Conservation (phyloP, 805 yeast genomes). For the Geotrichum ghanense region DNA sequence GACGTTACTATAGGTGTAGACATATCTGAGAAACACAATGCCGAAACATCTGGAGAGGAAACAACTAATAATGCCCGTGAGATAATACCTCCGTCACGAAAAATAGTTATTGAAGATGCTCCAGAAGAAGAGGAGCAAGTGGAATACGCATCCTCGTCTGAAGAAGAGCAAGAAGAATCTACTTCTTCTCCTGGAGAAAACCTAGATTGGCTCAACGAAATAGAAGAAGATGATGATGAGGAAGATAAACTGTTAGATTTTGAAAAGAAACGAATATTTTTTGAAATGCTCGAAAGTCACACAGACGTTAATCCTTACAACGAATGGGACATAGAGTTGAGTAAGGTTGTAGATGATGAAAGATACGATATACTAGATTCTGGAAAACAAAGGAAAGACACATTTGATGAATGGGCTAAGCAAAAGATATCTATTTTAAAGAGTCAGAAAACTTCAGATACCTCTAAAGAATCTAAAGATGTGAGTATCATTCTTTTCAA, state of each 20-base stretch:
- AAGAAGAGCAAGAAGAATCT: conserved; percentile 8
- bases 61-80: neutral
- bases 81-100: conserved; percentile 5
- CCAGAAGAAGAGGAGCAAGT: conserved; percentile 8
- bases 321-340: conserved; percentile 37
- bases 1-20: conserved; percentile 4
- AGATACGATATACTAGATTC: conserved; percentile 28
- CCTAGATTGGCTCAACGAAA: conserved; percentile 7
- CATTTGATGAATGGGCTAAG: conserved; percentile 37
- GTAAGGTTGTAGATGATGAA: conserved; percentile 32
- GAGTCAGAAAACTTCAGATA: conserved; percentile 3
- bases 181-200: conserved; percentile 2
- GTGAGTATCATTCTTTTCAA: conserved; percentile 3
- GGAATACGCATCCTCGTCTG: conserved; percentile 12
- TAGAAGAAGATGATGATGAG: conserved; percentile 16
- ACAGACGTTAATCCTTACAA: conserved; percentile 32
- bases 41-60: conserved; percentile 2
- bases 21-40: neutral
- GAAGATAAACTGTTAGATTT: conserved; percentile 6
- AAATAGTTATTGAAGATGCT: conserved; percentile 1
- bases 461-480: conserved; percentile 5
- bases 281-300: conserved; percentile 25
- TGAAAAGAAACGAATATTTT: conserved; percentile 19
- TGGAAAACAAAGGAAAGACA: conserved; percentile 26
- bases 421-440: conserved; percentile 7